Base-by-base conservation (phyloP, 2,329 filamentous ascomycete species). In the Coleophoma eucalyptorum region DNA sequence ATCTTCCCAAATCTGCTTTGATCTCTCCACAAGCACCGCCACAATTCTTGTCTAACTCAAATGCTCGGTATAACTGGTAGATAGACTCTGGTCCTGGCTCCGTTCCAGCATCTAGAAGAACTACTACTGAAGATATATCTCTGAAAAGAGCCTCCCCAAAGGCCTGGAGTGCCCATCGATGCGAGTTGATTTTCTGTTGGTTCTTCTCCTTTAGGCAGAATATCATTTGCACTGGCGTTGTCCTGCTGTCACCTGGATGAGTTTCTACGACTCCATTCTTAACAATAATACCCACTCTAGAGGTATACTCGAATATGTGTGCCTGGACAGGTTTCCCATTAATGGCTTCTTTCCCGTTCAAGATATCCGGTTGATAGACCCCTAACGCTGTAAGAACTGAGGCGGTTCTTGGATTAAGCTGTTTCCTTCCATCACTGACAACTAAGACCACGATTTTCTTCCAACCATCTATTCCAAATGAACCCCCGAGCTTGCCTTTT, bases 201-300 rank as follows among this genome's bases (percentile, higher is more conserved):
- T 62, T 62, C 41, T 59, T 54, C 43, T 60, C 51, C 50, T 62
- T 62, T 3, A 62, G 50, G 26, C 56, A 59, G 52, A 60, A 60
- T 3, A 62, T 51, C 32, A 62, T 40, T 42, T 62, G 59, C 4
- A 59, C 55, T 3, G 59, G 58, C 37, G 20, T 41, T n/a, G n/a
- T n/a, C n/a, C n/a, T n/a, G 96, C 89, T 58, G 96, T 96, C 41
- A 91, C 93, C 76, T 96, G 93, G 92, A 37, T 96, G 80, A 4
- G 90, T 96, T 62, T 83, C 85, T 12, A 90, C 80, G 65, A 87
- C 84, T 63, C 96, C 90, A 62, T 93, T 90, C 49, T 86, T 84
- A 3, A 93, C 91, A 20, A 91, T 87, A 65, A 97, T 93, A 49
- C 97, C 86, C 76, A 78, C 66, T 52, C 78, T 75, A 1, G 76